A percentile compares a stretch with the other conserved stretches of the same genome.
Conservation (phyloP, 352 stramenopile species). For the Pythium pyrilobum region DNA sequence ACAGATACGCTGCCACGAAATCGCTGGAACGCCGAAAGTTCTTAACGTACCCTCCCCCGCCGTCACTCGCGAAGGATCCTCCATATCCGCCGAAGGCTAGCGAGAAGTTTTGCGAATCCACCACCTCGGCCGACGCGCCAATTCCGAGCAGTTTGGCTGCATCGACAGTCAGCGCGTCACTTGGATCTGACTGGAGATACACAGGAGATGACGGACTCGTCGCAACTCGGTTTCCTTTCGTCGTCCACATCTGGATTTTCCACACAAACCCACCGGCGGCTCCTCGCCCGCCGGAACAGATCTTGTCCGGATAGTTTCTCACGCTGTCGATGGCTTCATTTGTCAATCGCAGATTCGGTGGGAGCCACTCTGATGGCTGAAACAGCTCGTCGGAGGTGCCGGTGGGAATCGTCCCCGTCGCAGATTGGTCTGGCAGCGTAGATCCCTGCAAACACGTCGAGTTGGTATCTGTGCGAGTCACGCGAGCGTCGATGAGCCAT, state of each 20-base stretch:
- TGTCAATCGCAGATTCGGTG: conserved; percentile 31
- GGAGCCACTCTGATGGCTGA: conserved; percentile 47
- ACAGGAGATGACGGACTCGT: conserved; percentile 66
- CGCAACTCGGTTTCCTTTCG: conserved; percentile 69
- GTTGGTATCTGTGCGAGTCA: conserved; percentile 63
- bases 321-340: conserved; percentile 36
- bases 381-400: conserved; percentile 24
- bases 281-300: conserved; percentile 80
- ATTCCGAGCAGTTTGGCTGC: conserved; percentile 33
- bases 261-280: conserved; percentile 81
- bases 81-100: conserved; percentile 87
- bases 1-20: conserved; percentile 27
- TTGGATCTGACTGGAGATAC: conserved; percentile 22
- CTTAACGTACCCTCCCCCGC: conserved; percentile 48
- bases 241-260: conserved; percentile 90
- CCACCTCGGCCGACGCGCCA: conserved; percentile 48
- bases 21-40: conserved; percentile 11
- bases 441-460: conserved; percentile 52
- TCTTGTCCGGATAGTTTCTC: conserved; percentile 55
- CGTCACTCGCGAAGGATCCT: conserved; percentile 48
- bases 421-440: conserved; percentile 46
- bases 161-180: conserved; percentile 38
- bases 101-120: conserved; percentile 83
- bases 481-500: conserved; percentile 56
- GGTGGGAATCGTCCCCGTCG: conserved; percentile 27